Conservation (phyloP, 352 stramenopile genomes). For the Phytophthora agathidicida region DNA sequence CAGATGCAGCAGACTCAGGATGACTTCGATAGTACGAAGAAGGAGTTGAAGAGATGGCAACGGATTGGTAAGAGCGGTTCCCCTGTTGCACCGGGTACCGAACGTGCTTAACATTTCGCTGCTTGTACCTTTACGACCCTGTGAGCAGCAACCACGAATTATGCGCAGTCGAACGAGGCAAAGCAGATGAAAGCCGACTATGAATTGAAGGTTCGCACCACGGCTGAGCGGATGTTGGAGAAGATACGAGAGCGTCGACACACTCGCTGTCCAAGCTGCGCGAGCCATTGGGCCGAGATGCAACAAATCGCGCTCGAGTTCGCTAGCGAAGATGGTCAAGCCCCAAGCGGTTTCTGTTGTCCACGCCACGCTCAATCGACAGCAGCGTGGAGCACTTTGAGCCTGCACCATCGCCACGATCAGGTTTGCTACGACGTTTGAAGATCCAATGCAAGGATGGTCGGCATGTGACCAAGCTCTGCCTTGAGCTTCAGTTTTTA, state of each 20-base stretch:
- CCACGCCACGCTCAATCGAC: conserved; percentile 1
- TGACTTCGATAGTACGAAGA: conserved; percentile 28
- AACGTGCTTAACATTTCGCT: conserved; percentile 16
- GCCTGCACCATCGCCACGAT: neutral
- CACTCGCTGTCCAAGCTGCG: conserved; percentile 17
- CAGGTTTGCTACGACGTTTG: conserved; percentile 11
- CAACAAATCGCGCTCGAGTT: conserved; percentile 13
- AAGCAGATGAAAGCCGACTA: conserved; percentile 12
- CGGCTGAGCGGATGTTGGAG: conserved; percentile 18
- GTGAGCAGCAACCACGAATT: conserved; percentile 23
- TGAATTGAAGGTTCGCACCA: conserved; percentile 4
- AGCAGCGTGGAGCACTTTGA: neutral
- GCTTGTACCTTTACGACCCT: conserved; percentile 4
- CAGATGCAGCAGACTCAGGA: conserved; percentile 25
- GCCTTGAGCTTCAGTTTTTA: neutral
- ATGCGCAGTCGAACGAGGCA: conserved; percentile 11
- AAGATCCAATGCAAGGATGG: no score
- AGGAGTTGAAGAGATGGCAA: conserved; percentile 36
- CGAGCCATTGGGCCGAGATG: conserved; percentile 19
- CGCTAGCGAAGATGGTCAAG: neutral
- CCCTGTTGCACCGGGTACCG: neutral
- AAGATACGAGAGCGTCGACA: conserved; percentile 11
- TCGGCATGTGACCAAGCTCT: conserved; percentile 7
- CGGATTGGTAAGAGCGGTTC: conserved; percentile 38
- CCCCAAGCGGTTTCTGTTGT: conserved; percentile 2